phyloP scores from a whole-genome alignment of 306 rosid genomes.

The Gillenia trifoliata region DNA sequence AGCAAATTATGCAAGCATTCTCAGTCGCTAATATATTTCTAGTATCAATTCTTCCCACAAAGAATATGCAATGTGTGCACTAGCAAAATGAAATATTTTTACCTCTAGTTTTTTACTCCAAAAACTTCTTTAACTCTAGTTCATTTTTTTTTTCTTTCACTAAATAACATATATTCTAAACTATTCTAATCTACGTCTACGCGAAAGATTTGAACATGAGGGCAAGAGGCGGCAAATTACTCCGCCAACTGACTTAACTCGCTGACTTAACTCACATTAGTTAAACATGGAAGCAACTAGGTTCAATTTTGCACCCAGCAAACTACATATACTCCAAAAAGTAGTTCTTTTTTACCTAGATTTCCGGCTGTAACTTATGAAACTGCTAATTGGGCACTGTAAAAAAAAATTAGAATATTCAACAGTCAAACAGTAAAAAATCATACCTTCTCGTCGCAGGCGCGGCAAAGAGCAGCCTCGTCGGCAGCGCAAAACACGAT shows the following conservation, averaged over 20 bases:
- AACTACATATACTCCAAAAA: no score
- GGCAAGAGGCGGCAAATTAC: no score
- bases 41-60: neutral
- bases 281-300: neutral
- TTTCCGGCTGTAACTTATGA: neutral
- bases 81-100: no score
- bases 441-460: slow-evolving; percentile 86
- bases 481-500: slow-evolving; percentile 97
- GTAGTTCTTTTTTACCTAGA: neutral
- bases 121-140: neutral
- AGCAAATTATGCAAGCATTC: neutral
- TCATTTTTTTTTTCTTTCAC: no score
- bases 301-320: neutral
- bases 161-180: no score
- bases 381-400: neutral
- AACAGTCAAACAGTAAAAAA: neutral
- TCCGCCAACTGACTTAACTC: neutral
- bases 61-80: slow-evolving; percentile 4
- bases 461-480: slow-evolving; percentile 94
- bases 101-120: neutral
- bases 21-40: neutral
- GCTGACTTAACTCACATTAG: neutral
- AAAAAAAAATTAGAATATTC: neutral
- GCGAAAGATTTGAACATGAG: no score
- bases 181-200: neutral